These are phyloP conservation scores for Heliosperma pusillum DNA, from an alignment of 148 eudicot species.

Conservation along the genomic window DNA sequence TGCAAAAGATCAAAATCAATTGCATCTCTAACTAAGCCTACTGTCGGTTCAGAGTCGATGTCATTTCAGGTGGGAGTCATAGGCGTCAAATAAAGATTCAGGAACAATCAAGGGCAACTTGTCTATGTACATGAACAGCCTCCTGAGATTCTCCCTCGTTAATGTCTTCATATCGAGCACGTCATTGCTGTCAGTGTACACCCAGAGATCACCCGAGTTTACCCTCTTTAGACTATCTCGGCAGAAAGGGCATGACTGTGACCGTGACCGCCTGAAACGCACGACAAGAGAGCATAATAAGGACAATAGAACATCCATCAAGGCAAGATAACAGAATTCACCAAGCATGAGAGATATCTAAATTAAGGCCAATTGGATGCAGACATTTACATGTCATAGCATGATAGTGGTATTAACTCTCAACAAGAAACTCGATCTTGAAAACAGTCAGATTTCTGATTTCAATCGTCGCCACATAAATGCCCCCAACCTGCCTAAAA, in stretches of 20 bases:
- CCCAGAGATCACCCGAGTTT: constrained; percentile 87
- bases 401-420: no score
- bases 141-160: constrained; percentile 69
- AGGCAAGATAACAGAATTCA: neutral
- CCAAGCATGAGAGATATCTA: no score
- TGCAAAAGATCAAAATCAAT: constrained; percentile 24
- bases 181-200: constrained; percentile 61
- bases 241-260: constrained; percentile 93
- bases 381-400: no score
- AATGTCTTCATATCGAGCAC: constrained; percentile 63
- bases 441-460: no score
- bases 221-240: constrained; percentile 89
- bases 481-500: no score
- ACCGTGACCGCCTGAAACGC: constrained; percentile 68
- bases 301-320: neutral
- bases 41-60: constrained; percentile 23
- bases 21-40: constrained; percentile 23
- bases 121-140: constrained; percentile 84
- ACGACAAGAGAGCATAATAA: constrained; percentile 19
- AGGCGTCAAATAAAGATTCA: constrained; percentile 58
- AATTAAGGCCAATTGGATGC: no score
- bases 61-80: constrained; percentile 77
- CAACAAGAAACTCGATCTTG: no score
- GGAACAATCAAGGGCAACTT: constrained; percentile 83
- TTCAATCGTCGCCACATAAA: no score